Evolutionary conservation across 257 asterid genomes (phyloP), one percentile per base, ranked within the genome.

Genomic region (Nicotiana tabacum): DNA sequence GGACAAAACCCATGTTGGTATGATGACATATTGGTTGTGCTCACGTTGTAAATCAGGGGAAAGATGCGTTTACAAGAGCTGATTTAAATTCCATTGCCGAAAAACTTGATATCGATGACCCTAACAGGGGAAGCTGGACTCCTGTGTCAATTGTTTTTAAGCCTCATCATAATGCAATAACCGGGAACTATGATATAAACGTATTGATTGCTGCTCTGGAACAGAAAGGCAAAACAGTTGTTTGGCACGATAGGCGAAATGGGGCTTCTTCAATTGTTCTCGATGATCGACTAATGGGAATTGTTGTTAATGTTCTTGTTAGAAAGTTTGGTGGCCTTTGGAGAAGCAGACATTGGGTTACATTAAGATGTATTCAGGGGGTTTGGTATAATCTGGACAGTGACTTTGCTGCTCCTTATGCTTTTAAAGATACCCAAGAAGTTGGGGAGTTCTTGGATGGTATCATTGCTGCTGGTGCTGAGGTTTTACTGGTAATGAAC

Each of bases 381-480:
- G 86, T 88, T 78, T 95, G 98, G 97, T 92, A 91, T 88, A 93
- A 92, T 90, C 87, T 94, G 85, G 99, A 95, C 88, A 94, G 99
- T 79, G 97, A 95, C 87, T 82, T 91, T 55, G 78, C 89, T 78
- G 74, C 86, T 53, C 97, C 99, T 5, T 76, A 69, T 70, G 77
- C 86, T 65, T 95, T 92, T 81, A 70, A 79, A 69, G 86, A 83
- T 70, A 82, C 80, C 6, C 90, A 85, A 39, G 91, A 92, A 88
- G 84, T 90, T 56, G 80, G 84, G 82, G 85, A 80, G 8, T 89
- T 91, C 86, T 69, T 95, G 87, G 95, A 94, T 27, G 81, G 83
- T 55, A 86, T 81, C 8, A 78, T 87, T 78, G 84, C 91, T 70
- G 82, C 53, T 65, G 94, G 91, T 43, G 97, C 94, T 15, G 97